Percentiles rank a stretch among this genome's conserved stretches.
phyloP scores from a whole-genome alignment of 1,284 basidiomycete genomes.

The Violaceomyces palustris region DNA sequence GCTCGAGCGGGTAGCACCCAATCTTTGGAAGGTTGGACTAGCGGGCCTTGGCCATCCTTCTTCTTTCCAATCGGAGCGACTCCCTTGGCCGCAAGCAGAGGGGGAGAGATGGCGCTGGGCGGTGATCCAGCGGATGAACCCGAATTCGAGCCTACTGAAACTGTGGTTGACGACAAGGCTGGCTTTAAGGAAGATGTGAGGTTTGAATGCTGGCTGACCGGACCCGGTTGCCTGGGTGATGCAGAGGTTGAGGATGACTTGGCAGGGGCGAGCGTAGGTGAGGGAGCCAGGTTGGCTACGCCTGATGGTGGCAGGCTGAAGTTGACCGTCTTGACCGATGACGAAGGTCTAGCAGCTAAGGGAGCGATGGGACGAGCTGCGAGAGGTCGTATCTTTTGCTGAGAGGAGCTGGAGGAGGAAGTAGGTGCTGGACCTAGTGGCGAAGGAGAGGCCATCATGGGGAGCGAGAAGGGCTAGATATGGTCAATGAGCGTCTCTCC shows the following conservation, averaged over 20 bases:
- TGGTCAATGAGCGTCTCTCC: too few relatives aligned
- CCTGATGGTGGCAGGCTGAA: slow-evolving; percentile 2
- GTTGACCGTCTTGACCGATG: not conserved
- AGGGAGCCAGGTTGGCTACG: not conserved
- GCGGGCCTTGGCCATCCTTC: slow-evolving; percentile 14
- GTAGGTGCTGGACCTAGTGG: slow-evolving; percentile 8
- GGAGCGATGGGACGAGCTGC: slow-evolving; percentile 6
- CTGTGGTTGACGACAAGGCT: not conserved
- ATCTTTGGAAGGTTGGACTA: slow-evolving; percentile 43
- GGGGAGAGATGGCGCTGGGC: too few relatives aligned
- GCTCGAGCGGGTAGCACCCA: slow-evolving; percentile 50
- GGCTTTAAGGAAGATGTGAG: slow-evolving; percentile 2
- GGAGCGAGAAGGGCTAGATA: too few relatives aligned
- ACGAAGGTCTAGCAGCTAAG: slow-evolving; percentile 4
- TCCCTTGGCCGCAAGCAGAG: too few relatives aligned
- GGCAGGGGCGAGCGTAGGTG: not conserved
- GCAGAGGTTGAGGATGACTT: not conserved
- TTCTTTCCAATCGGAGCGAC: slow-evolving; percentile 4
- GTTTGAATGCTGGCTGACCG: not conserved
- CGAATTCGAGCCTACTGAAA: slow-evolving; percentile 1
- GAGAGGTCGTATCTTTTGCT: slow-evolving; percentile 6
- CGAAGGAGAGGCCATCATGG: too few relatives aligned
- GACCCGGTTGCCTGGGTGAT: not conserved
- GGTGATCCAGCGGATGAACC: not conserved
- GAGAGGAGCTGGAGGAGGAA: slow-evolving; percentile 3